Base-by-base conservation (phyloP, 179 eudicot species). In the Silene noctiflora region DNA sequence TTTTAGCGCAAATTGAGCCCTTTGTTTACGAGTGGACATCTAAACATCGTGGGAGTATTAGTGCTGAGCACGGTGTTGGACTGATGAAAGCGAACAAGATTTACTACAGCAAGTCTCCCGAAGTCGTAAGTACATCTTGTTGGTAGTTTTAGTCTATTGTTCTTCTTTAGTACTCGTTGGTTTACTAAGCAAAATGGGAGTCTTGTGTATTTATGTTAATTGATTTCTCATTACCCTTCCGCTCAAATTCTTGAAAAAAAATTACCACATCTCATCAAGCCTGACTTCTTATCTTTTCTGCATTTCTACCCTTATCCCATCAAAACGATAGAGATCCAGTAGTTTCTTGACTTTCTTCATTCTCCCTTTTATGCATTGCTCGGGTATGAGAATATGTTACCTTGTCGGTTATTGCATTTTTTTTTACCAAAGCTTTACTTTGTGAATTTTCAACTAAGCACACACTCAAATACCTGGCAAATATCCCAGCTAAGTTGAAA, bases 1-100 rank as follows among this genome's bases (percentile, higher is more conserved):
- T 95, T 79, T 79, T 95, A 68, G 82, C 88, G 48, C 88, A 87
- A 76, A 90, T 93, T 75, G 99, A 95, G 78, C 99, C 97, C 22
- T 95, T 87, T 85, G 99, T 95, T 14, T 95, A 95, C 78, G 96
- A 95, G 79, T 95, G 99, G 99, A 95, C 99, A 69, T 89, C 97
- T 69, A 89, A 87, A 73, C 93, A 91, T 63, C 88, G 88, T 25
- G 99, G 99, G 74, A 95, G 99, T 85, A 91, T 95, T 67, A 95
- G 99, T 71, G 99, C 99, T 21, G 99, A 95, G 84, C 99, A 95
- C 77, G 99, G 99, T 42, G 74, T 95, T 44, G 99, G 99, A 78
- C 82, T 89, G 84, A 91, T 93, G 97, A 95, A 95, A 86, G 99
- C 99, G 22, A 85, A 89, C 79, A 89, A 95, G 85, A 89, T 95